Evolutionary conservation across 345 rosid genomes (phyloP), one percentile per base, ranked within the genome.

Genomic region (Salix caprea): DNA sequence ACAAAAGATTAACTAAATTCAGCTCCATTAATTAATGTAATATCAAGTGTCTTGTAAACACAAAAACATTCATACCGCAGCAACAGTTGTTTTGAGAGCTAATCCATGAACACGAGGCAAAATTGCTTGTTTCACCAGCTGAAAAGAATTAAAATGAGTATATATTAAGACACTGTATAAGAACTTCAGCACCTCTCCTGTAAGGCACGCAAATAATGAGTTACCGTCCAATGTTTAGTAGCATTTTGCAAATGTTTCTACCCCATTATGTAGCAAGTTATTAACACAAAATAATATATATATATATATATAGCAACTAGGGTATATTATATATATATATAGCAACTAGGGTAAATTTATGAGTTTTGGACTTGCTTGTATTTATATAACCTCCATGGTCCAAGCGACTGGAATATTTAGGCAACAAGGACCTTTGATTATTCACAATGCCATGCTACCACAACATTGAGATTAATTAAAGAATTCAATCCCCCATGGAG

Each of bases 1-100:
- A 62, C 28, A 62, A 62, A 26, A 30, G 32, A 62, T 30, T 23
- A n/a, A 28, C 67, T 30, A 62, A 62, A 28, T n/a, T 67, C 21
- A 77, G 16, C 36, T 19, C 13, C 16, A 60, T 26, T 15, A 26
- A 26, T 26, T 26, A 61, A 14, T 72, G 0, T 65, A 66, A 74
- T 64, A 28, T 30, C 5, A 65, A 30, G 48, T 8, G 1, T 30
- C 54, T 52, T 15, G 32, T 66, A 54, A 54, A 65, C 14, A 37
- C 8, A 58, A 40, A 46, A 62, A 65, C 19, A 46, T 56, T 81
- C 95, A 62, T 89, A 96, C 99, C 89, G 91, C 99, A 85, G 98
- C 99, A 73, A 96, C 89, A 37, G 99, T 96, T 23, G 99, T 96
- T 86, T 89, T 96, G 65, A 96, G 98, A 72, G 99, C 99, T 77